phyloP scores from a whole-genome alignment of 2,329 filamentous ascomycete species.

The Fusarium nurragi region DNA sequence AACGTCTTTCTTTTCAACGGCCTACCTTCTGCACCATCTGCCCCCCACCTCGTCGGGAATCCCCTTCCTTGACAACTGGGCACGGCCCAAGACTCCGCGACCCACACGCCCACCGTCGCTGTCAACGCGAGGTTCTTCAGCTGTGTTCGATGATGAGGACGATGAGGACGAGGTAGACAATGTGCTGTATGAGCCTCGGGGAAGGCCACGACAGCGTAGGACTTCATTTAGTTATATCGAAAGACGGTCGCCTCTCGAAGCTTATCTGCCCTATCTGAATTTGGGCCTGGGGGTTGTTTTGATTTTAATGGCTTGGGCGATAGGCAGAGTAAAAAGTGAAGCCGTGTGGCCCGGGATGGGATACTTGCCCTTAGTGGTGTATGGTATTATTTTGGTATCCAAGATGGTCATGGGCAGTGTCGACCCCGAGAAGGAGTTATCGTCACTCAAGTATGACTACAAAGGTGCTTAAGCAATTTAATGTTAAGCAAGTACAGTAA shows the following conservation, averaged over 20 bases:
- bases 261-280: slow-evolving; percentile 70
- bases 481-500: neutral
- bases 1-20: slow-evolving; percentile 70
- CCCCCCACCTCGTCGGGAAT: slow-evolving; percentile 66
- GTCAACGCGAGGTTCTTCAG: slow-evolving; percentile 26
- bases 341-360: slow-evolving; percentile 57
- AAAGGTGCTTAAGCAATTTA: slow-evolving; percentile 66
- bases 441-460: slow-evolving; percentile 69
- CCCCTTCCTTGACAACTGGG: slow-evolving; percentile 57
- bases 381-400: slow-evolving; percentile 67
- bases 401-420: slow-evolving; percentile 74
- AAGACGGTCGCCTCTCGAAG: slow-evolving; percentile 60
- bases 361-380: slow-evolving; percentile 66
- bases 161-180: slow-evolving; percentile 35
- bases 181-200: slow-evolving; percentile 15
- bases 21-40: slow-evolving; percentile 67
- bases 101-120: slow-evolving; percentile 40
- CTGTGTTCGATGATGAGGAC: slow-evolving; percentile 22
- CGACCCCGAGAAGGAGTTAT: slow-evolving; percentile 72
- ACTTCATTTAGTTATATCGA: slow-evolving; percentile 37
- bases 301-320: slow-evolving; percentile 55
- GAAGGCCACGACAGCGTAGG: slow-evolving; percentile 30
- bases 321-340: slow-evolving; percentile 47
- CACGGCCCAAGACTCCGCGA: slow-evolving; percentile 41
- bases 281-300: slow-evolving; percentile 64